Evolutionary conservation across 306 rosid species (phyloP).

Genomic region (Leucaena leucocephala): DNA sequence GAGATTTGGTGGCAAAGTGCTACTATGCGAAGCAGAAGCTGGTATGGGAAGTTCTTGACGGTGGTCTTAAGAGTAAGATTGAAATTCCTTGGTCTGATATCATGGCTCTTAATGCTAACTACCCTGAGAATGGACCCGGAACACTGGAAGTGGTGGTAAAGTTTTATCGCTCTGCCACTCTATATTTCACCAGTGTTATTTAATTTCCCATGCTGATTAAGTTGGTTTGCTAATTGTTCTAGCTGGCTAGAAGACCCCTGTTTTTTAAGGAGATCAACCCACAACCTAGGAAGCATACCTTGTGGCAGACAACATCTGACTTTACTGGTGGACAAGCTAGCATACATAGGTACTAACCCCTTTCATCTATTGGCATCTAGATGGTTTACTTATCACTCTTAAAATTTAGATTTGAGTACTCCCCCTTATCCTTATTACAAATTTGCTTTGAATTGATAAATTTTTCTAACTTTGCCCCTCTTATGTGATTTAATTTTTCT

Average conservation of each 20-base stretch:
- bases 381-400: background rate
- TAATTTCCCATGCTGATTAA: slow-evolving; percentile 20
- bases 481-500: too few relatives aligned
- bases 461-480: too few relatives aligned
- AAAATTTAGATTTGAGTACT: background rate
- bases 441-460: too few relatives aligned
- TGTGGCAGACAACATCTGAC: slow-evolving; percentile 77
- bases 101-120: slow-evolving; percentile 72
- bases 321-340: slow-evolving; percentile 61
- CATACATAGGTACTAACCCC: slow-evolving; percentile 41
- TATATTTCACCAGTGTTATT: background rate
- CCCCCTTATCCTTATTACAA: too few relatives aligned
- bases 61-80: slow-evolving; percentile 84
- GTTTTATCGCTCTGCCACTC: background rate
- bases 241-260: slow-evolving; percentile 80
- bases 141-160: slow-evolving; percentile 71
- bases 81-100: slow-evolving; percentile 94
- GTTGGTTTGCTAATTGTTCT: slow-evolving; percentile 39
- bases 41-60: slow-evolving; percentile 93
- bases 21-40: slow-evolving; percentile 88
- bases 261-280: slow-evolving; percentile 89
- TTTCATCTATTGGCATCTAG: background rate
- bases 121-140: slow-evolving; percentile 74
- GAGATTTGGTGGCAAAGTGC: slow-evolving; percentile 86
- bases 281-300: slow-evolving; percentile 90